A percentile compares a stretch with the other conserved stretches of the same genome.
phyloP scores from a whole-genome alignment of 1,284 basidiomycete genomes.

The Sutorius eximius region DNA sequence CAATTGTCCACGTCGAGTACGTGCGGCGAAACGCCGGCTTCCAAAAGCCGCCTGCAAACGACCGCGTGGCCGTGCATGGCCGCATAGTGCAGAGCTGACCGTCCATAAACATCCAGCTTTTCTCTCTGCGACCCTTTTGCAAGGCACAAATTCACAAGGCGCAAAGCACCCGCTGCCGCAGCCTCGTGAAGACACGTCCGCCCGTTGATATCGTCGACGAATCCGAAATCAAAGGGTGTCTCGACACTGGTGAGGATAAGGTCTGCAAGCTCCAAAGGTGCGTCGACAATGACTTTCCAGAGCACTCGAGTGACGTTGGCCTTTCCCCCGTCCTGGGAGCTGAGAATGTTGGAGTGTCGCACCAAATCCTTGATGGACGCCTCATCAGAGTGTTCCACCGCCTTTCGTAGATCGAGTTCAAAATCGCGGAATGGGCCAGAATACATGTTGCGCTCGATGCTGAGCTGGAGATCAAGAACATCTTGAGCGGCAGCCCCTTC shows the following conservation, averaged over 20 bases:
- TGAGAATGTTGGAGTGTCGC: conserved; percentile 66
- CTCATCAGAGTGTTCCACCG: conserved; percentile 61
- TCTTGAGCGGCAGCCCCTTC: conserved; percentile 61
- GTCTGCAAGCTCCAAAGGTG: conserved; percentile 70
- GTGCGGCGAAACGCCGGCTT: conserved; percentile 64
- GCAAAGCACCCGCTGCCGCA: conserved; percentile 78
- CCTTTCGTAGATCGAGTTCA: conserved; percentile 81
- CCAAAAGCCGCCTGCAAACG: conserved; percentile 78
- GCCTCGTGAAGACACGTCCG: conserved; percentile 95
- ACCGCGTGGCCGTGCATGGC: conserved; percentile 88
- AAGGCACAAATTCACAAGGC: conserved; percentile 85
- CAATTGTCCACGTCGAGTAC: conserved; percentile 91
- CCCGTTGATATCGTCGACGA: conserved; percentile 96
- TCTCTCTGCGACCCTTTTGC: conserved; percentile 67
- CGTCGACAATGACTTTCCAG: conserved; percentile 88
- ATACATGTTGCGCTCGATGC: conserved; percentile 58
- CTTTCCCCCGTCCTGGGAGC: conserved; percentile 56
- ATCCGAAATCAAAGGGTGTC: conserved; percentile 81
- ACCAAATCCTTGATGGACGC: conserved; percentile 70
- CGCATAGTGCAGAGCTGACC: conserved; percentile 93
- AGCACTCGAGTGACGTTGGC: conserved; percentile 80
- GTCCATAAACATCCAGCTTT: conserved; percentile 85
- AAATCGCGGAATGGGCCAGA: conserved; percentile 82
- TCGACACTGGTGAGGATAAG: conserved; percentile 70
- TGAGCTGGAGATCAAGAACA: conserved; percentile 71